Conservation (phyloP, 805 yeast genomes). For the Starmerella stigmatis region DNA sequence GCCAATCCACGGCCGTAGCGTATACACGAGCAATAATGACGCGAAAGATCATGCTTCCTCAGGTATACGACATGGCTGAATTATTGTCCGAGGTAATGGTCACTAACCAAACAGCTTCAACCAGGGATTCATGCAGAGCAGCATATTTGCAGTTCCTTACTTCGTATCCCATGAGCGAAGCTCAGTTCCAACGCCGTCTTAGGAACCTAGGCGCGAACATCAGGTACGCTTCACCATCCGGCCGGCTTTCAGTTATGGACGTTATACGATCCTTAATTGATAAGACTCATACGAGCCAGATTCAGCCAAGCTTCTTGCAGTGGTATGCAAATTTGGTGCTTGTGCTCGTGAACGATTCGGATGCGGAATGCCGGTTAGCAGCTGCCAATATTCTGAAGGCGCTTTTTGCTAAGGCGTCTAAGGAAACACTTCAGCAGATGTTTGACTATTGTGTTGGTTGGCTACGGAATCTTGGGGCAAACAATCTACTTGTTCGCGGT, state of each 20-base stretch:
- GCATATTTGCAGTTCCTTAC: constrained; percentile 74
- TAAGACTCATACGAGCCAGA: constrained; percentile 43
- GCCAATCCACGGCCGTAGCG: constrained; percentile 79
- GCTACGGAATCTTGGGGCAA: constrained; percentile 16
- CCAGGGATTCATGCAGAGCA: constrained; percentile 74
- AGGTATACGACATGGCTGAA: constrained; percentile 81
- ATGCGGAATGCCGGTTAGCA: constrained; percentile 73
- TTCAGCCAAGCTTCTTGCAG: constrained; percentile 44
- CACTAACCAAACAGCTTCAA: constrained; percentile 72
- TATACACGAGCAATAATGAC: constrained; percentile 70
- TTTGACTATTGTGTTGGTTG: constrained; percentile 16
- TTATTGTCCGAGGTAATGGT: constrained; percentile 74
- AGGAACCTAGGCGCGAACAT: constrained; percentile 70
- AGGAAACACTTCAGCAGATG: constrained; percentile 7
- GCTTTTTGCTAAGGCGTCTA: constrained; percentile 2
- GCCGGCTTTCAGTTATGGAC: constrained; percentile 86
- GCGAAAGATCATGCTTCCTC: constrained; percentile 68
- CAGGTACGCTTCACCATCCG: constrained; percentile 72
- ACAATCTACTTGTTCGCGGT: constrained; percentile 21
- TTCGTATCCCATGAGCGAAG: constrained; percentile 90
- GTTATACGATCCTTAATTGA: constrained; percentile 58
- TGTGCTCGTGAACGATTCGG: constrained; percentile 66
- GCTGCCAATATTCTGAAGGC: constrained; percentile 44
- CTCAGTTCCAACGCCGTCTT: constrained; percentile 72
- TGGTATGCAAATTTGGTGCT: constrained; percentile 76